A percentile compares a stretch with the other conserved stretches of the same genome.
These are phyloP conservation scores for Lactarius trivialis DNA, from an alignment of 768 basidiomycete genomes.

Conservation along the genomic window DNA sequence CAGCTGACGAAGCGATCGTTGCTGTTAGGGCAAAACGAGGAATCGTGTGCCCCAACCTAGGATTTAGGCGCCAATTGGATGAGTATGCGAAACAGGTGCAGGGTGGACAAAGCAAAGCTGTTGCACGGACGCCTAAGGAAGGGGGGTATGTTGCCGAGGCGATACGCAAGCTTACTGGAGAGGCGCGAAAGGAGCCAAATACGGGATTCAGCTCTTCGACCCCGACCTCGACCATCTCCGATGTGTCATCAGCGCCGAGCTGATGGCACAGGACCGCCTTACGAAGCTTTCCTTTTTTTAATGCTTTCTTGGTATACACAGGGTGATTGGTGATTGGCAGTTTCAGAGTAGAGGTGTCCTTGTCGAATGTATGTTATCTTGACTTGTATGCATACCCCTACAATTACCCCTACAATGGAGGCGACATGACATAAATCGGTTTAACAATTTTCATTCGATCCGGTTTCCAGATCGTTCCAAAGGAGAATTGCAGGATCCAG, in stretches of 20 bases:
- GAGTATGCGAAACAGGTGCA: background rate
- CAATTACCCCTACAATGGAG: too few relatives aligned
- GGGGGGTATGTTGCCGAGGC: slow-evolving; percentile 7
- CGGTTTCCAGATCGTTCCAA: background rate
- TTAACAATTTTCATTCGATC: background rate
- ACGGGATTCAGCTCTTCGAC: background rate
- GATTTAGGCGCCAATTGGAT: slow-evolving; percentile 30
- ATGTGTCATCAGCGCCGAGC: background rate
- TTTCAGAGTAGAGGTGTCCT: background rate
- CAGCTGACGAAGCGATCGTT: slow-evolving; percentile 27
- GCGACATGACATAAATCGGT: background rate
- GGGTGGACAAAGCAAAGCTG: background rate
- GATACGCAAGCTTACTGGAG: slow-evolving; percentile 6
- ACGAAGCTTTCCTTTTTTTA: background rate
- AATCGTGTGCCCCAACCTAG: slow-evolving; percentile 29
- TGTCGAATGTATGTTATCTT: background rate
- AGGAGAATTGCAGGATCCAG: background rate
- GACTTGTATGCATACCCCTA: background rate
- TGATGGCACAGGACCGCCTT: background rate
- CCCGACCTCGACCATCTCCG: background rate
- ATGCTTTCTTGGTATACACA: background rate
- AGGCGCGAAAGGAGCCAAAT: background rate
- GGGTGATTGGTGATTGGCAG: background rate
- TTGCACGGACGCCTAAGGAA: background rate
- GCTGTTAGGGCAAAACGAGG: slow-evolving; percentile 24